A percentile compares a stretch with the other conserved stretches of the same genome.
phyloP scores from a whole-genome alignment of 768 basidiomycete genomes.

The Serendipita sp. region DNA sequence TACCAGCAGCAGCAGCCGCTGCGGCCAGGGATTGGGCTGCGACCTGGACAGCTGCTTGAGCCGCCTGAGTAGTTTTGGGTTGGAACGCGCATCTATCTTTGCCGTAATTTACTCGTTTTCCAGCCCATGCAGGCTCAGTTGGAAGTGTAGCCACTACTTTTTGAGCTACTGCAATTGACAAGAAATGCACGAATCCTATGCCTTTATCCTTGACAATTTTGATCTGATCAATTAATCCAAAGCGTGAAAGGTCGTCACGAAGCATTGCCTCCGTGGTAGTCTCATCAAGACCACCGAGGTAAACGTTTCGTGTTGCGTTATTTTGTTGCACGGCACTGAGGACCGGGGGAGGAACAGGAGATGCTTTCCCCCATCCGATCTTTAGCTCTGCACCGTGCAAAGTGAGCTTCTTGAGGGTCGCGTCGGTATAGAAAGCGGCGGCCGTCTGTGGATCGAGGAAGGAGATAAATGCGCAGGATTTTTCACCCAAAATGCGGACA shows the following conservation, averaged over 20 bases:
- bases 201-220: conserved; percentile 99
- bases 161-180: conserved; percentile 85
- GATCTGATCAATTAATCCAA: conserved; percentile 95
- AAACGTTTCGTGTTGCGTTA: conserved; percentile 92
- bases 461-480: conserved; percentile 94
- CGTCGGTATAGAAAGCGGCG: conserved; percentile 94
- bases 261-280: conserved; percentile 80
- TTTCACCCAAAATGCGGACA: conserved; percentile 88
- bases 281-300: conserved; percentile 87
- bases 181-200: conserved; percentile 96
- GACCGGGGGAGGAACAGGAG: conserved; percentile 72
- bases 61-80: conserved; percentile 86
- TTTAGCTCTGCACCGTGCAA: conserved; percentile 94
- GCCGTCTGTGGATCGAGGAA: conserved; percentile 90
- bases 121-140: conserved; percentile 83
- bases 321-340: conserved; percentile 77
- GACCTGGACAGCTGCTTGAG: conserved; percentile 71
- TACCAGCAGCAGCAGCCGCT: conserved; percentile 11
- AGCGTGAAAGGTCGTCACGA: conserved; percentile 78
- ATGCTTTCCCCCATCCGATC: conserved; percentile 97
- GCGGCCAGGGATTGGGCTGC: conserved; percentile 41
- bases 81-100: conserved; percentile 98
- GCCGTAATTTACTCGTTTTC: conserved; percentile 93
- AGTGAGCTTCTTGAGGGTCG: conserved; percentile 81
- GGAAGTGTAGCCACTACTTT: conserved; percentile 95